Base-by-base conservation (phyloP, 2,329 filamentous ascomycete genomes). In the Clonostachys solani region DNA sequence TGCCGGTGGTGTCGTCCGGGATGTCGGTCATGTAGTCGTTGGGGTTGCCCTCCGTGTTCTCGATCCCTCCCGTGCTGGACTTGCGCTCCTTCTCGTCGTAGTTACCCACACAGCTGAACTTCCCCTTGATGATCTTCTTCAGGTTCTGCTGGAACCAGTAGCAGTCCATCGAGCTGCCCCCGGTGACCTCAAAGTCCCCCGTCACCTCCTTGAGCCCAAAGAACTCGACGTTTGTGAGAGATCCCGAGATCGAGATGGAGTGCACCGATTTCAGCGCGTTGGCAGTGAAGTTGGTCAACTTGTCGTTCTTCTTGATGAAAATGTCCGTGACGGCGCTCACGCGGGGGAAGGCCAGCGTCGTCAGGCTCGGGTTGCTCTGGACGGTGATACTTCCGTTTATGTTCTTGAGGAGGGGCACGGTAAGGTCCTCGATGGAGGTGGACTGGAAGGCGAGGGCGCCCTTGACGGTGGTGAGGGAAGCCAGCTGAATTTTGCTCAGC, bases 61-160 rank as follows among this genome's bases (percentile, higher is more conserved):
- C 55, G 5, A 59, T 60, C 8, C 58, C 58, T 7, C 58, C 54
- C 4, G 58, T 60, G 16, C 55, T 60, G 2, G 58, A 43, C 49
- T 55, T 52, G 12, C 57, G 50, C 33, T 57, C 51, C 45, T 55
- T 59, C 47, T 57, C 41, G 9, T 58, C 52, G 42, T 60, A 57
- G 38, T 56, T 47, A 17, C 58, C 58, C 6, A 54, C 51, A 36
- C 58, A 60, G 3, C 48, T 36, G 35, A 57, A 60, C 6, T 49
- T 58, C 35, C 58, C 58, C 29, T 49, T 48, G 12, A 60, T 56
- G 38, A 60, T 57, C 12, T 50, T 53, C 48, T 56, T 49, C 35
- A 60, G 44, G 18, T 60, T 58, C 5, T 47, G 42, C n/a, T 60
- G 56, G n/a, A 60, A 58, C 58, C 58, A 60, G 46, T 56, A 59